A percentile compares a stretch with the other conserved stretches of the same genome.
Conservation (phyloP, 2,329 filamentous ascomycete species). For the Neopestalotiopsis sp. region DNA sequence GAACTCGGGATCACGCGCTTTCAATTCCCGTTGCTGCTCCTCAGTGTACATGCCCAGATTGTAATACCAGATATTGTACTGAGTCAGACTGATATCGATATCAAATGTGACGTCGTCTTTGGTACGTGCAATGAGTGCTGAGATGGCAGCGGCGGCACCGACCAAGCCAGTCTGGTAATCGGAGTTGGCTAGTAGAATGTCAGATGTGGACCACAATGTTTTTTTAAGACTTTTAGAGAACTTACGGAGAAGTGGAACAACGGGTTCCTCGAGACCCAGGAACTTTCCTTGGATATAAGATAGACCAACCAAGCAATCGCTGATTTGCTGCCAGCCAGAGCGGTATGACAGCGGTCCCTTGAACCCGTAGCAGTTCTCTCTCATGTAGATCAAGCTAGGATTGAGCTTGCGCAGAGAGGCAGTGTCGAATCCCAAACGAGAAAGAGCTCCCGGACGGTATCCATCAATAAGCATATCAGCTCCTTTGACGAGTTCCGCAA, state of each 20-base stretch:
- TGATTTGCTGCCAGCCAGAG: conserved; percentile 65
- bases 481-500: conserved; percentile 63
- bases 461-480: conserved; percentile 73
- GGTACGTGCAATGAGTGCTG: background rate
- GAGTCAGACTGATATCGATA: conserved; percentile 34
- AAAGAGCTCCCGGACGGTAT: conserved; percentile 69
- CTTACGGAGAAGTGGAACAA: conserved; percentile 27
- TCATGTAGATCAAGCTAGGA: conserved; percentile 65
- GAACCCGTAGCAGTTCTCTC: conserved; percentile 75
- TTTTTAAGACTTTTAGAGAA: background rate
- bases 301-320: conserved; percentile 39
- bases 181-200: background rate
- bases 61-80: conserved; percentile 36
- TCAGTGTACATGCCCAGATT: conserved; percentile 31
- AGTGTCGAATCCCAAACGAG: conserved; percentile 66
- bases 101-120: conserved; percentile 28
- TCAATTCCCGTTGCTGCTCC: conserved; percentile 28
- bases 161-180: background rate
- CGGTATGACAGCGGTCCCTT: conserved; percentile 62
- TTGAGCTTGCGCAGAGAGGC: conserved; percentile 56
- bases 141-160: background rate
- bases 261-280: conserved; percentile 32
- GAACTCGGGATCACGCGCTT: conserved; percentile 31
- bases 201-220: background rate
- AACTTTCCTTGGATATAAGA: conserved; percentile 33